Conservation (phyloP, 2,329 filamentous ascomycete species). For the Drechslerella coelobrocha region DNA sequence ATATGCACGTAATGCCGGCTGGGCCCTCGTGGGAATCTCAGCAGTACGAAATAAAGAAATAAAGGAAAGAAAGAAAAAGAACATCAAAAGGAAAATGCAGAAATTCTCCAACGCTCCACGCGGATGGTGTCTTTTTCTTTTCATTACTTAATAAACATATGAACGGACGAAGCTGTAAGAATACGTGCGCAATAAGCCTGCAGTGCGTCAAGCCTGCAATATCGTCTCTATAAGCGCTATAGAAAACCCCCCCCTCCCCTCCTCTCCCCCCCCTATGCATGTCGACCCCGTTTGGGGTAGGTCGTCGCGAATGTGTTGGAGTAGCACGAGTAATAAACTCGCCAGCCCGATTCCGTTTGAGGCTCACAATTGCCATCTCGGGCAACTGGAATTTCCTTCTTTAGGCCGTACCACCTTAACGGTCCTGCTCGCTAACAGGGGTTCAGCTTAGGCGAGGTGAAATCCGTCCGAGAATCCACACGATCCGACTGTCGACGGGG, state of each 20-base stretch:
- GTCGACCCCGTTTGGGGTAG: slow-evolving; percentile 24
- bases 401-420: not conserved
- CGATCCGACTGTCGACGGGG: slow-evolving; percentile 21
- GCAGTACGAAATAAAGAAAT: too few relatives aligned
- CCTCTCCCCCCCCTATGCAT: slow-evolving; percentile 11
- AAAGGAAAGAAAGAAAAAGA: too few relatives aligned
- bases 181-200: not conserved
- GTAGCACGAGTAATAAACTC: slow-evolving; percentile 1
- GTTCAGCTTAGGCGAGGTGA: slow-evolving; percentile 36
- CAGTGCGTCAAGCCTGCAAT: not conserved
- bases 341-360: not conserved
- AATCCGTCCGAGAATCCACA: slow-evolving; percentile 26
- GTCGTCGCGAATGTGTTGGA: slow-evolving; percentile 34
- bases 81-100: too few relatives aligned
- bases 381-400: not conserved
- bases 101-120: too few relatives aligned
- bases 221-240: not conserved
- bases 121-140: too few relatives aligned
- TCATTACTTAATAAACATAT: too few relatives aligned
- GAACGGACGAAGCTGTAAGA: not conserved
- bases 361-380: slow-evolving; percentile 1
- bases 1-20: not conserved
- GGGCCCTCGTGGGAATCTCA: too few relatives aligned
- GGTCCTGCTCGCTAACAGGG: slow-evolving; percentile 40
- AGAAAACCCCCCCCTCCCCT: too few relatives aligned